Percentiles rank a stretch among this genome's conserved stretches.
Conservation (phyloP, 164 flowering plant genomes). For the Liquidambar formosana region DNA sequence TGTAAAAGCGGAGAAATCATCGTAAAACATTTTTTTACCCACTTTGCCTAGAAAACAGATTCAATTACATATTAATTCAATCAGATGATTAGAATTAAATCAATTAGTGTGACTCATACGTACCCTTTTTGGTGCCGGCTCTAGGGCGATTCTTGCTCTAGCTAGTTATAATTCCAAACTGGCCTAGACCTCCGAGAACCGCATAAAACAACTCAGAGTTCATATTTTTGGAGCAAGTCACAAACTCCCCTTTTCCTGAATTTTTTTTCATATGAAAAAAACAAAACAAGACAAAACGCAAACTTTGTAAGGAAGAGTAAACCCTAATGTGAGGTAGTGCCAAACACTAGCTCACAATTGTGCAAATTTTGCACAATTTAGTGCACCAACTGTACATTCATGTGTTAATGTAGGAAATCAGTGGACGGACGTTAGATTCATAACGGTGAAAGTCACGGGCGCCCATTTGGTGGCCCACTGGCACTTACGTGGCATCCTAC, state of each 20-base stretch:
- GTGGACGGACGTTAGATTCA: too few relatives aligned
- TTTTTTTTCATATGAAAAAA: too few relatives aligned
- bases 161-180: slow-evolving; percentile 89
- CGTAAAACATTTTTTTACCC: slow-evolving; percentile 72
- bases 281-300: background rate
- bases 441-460: too few relatives aligned
- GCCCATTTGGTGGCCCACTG: too few relatives aligned
- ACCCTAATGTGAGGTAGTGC: slow-evolving; percentile 6
- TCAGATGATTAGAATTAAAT: background rate
- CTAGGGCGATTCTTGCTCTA: slow-evolving; percentile 76
- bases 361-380: too few relatives aligned
- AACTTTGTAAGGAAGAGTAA: background rate
- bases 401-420: too few relatives aligned
- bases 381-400: too few relatives aligned
- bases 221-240: slow-evolving; percentile 54
- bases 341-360: too few relatives aligned
- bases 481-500: too few relatives aligned
- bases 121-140: slow-evolving; percentile 79
- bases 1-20: slow-evolving; percentile 55
- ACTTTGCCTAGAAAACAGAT: slow-evolving; percentile 49
- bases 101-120: background rate
- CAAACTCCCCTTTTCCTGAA: slow-evolving; percentile 72
- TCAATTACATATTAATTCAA: background rate
- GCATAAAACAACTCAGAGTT: slow-evolving; percentile 76
- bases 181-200: slow-evolving; percentile 90